Evolutionary conservation across 257 asterid species (phyloP).

Genomic region (Solanum ossicruentum): DNA sequence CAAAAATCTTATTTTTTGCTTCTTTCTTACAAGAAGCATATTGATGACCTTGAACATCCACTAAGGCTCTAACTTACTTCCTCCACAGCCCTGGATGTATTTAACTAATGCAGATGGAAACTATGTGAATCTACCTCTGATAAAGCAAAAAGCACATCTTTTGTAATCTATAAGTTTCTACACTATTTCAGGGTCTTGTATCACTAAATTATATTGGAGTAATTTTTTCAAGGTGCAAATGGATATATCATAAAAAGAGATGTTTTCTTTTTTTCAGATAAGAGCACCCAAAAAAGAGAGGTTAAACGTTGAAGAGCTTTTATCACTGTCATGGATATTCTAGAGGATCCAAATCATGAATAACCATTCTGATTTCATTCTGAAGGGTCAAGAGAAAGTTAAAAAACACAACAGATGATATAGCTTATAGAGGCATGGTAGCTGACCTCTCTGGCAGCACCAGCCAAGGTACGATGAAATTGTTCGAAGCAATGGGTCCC

Average conservation of each 20-base stretch:
- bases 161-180: neutral
- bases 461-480: constrained; percentile 58
- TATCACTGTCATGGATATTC: neutral
- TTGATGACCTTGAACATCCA: neutral
- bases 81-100: neutral
- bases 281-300: neutral
- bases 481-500: constrained; percentile 83
- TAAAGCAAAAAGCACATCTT: neutral
- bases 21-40: neutral
- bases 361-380: neutral
- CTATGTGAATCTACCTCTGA: neutral
- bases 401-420: neutral
- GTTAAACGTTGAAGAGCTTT: neutral
- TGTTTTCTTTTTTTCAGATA: neutral
- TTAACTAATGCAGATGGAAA: neutral
- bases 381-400: neutral
- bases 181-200: neutral
- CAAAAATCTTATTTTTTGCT: neutral
- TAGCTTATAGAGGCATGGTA: neutral
- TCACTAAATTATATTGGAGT: neutral
- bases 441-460: constrained; percentile 65
- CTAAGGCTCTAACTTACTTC: neutral
- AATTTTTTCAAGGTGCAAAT: neutral
- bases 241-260: neutral
- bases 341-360: neutral